These are phyloP conservation scores for Backusella liffmaniae DNA, from an alignment of 192 early-diverging fungal species.

Conservation along the genomic window DNA sequence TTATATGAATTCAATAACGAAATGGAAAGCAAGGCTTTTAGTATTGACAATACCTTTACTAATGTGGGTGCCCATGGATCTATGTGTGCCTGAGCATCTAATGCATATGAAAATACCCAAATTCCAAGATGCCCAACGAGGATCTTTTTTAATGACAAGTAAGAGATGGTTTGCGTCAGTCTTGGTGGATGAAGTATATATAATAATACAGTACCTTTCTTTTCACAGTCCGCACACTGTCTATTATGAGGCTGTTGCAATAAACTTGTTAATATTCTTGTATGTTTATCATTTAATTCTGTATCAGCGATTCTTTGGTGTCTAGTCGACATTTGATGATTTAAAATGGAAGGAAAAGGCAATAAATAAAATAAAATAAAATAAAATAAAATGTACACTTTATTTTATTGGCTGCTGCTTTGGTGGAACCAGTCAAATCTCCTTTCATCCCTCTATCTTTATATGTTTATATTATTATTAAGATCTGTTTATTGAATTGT, in stretches of 20 bases:
- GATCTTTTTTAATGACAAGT: slow-evolving; percentile 36
- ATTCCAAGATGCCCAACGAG: slow-evolving; percentile 75
- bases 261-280: slow-evolving; percentile 63
- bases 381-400: background rate
- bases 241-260: slow-evolving; percentile 66
- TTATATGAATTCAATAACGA: background rate
- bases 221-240: slow-evolving; percentile 73
- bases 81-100: slow-evolving; percentile 69
- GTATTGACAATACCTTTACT: slow-evolving; percentile 44
- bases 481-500: background rate
- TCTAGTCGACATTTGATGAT: slow-evolving; percentile 54
- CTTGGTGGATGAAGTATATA: background rate
- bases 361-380: background rate
- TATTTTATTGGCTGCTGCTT: background rate
- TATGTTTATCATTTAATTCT: slow-evolving; percentile 66
- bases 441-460: background rate
- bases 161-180: too few species aligned
- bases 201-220: slow-evolving; percentile 54
- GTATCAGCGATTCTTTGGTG: slow-evolving; percentile 62
- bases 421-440: background rate
- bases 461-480: background rate
- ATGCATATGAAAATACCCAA: slow-evolving; percentile 70
- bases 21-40: background rate
- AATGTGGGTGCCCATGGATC: slow-evolving; percentile 69
- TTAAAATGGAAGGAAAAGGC: background rate